Evolutionary conservation across 148 eudicot species (phyloP).

Genomic region (Cornus controversa): DNA sequence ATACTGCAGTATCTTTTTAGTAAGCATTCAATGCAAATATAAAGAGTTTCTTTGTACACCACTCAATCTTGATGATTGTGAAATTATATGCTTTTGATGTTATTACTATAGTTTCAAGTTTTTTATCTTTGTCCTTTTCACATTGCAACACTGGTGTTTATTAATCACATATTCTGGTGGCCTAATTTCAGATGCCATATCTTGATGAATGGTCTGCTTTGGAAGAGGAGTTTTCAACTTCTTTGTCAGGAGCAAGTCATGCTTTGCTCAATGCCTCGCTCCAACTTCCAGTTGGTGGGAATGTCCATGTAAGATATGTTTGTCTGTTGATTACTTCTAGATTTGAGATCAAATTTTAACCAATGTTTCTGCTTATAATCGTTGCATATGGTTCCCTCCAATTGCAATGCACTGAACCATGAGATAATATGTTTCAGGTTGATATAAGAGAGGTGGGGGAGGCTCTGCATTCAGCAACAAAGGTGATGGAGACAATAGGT

Average conservation of each 20-base stretch:
- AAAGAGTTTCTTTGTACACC: background rate
- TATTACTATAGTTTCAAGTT: background rate
- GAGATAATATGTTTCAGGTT: slow-evolving; percentile 35
- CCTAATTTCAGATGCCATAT: slow-evolving; percentile 49
- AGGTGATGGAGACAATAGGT: slow-evolving; percentile 52
- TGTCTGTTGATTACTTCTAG: background rate
- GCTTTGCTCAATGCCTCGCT: slow-evolving; percentile 57
- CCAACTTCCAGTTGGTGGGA: slow-evolving; percentile 65
- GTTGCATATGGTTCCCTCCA: slow-evolving; percentile 2
- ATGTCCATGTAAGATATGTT: slow-evolving; percentile 49
- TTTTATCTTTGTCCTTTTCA: no score
- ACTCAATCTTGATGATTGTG: background rate
- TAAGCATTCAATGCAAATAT: no score
- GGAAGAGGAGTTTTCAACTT: slow-evolving; percentile 59
- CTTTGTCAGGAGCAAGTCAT: slow-evolving; percentile 44
- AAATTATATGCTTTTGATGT: background rate
- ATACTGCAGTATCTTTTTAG: background rate
- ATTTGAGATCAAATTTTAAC: background rate
- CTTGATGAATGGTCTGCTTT: slow-evolving; percentile 72
- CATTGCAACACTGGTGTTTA: background rate
- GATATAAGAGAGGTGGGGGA: slow-evolving; percentile 51
- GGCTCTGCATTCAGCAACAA: slow-evolving; percentile 54
- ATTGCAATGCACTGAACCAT: slow-evolving; percentile 11
- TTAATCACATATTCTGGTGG: background rate
- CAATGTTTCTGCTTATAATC: background rate